Base-by-base conservation (phyloP, 1,284 basidiomycete genomes). In the Polyporus tsugae region DNA sequence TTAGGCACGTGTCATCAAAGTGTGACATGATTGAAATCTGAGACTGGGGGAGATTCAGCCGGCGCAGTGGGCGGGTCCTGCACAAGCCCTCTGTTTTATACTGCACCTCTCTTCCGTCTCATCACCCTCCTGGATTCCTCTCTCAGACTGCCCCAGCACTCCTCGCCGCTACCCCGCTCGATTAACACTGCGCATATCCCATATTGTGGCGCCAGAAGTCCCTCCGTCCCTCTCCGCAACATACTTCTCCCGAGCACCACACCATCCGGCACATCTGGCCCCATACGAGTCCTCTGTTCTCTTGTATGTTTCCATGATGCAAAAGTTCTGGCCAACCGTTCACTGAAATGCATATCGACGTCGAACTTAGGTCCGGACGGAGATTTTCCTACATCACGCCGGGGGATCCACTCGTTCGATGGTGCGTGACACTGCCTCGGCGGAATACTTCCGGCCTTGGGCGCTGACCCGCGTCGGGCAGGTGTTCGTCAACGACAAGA, bases 401-500 rank as follows among this genome's bases (percentile, higher is more conserved):
- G 64, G 39, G n/a, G 57, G 36, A 19, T 35, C 6, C 57, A 25
- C 19, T 15, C 42, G 22, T 62, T 66, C 66, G 52, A 71, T 71
- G 70, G 70, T 71, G 55, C 62, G 39, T 62, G 49, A 33, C 36
- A 39, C 36, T 42, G 46, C 36, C 22, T 60, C 58, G 58, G 58
- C 38, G 22, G 46, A 39, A 52, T 49, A n/a, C 64, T 11, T 55
- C 38, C 22, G 25, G 19, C 17, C 4, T 5, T 13, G 22, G 42
- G 53, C 52, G 53, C 68, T 72, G 52, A 69, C 46, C 15, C 39
- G 29, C 33, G n/a, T 59, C n/a, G 36, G 13, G 44, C 39, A 74
- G 73, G 73, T 74, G 4, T 66, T 55, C 17, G 68, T 74, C 15
- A 69, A 73, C 41, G 73, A 74, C 38, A 74, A 74, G 71, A 74